Evolutionary conservation across 2,329 filamentous ascomycete genomes (phyloP).

Genomic region (Cadophora sp.): DNA sequence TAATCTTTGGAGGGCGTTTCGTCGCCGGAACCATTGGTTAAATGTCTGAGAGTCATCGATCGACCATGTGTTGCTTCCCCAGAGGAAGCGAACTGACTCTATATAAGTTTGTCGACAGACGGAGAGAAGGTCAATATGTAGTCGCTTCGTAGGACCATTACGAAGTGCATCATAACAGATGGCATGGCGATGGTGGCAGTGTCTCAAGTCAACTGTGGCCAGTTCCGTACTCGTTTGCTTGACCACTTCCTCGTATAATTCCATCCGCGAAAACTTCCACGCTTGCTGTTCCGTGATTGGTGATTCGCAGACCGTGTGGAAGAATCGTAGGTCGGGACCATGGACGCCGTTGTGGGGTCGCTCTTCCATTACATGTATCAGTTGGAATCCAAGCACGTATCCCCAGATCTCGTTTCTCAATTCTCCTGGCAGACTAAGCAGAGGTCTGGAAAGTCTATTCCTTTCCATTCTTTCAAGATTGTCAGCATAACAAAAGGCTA

Average conservation of each 20-base stretch:
- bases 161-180: neutral
- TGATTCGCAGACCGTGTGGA: neutral
- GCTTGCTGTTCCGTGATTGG: conserved; percentile 3
- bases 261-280: neutral
- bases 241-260: neutral
- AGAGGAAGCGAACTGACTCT: neutral
- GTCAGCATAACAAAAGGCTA: neutral
- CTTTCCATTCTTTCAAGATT: neutral
- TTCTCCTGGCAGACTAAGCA: neutral
- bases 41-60: neutral
- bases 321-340: neutral
- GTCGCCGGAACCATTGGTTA: neutral
- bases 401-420: neutral
- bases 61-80: conserved; percentile 3
- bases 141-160: neutral
- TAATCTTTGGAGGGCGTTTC: neutral
- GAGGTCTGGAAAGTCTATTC: neutral
- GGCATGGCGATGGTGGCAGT: neutral
- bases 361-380: neutral
- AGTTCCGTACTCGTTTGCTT: neutral
- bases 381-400: conserved; percentile 11
- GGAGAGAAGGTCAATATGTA: neutral
- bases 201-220: neutral
- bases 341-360: neutral
- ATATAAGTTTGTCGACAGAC: conserved; percentile 3